Evolutionary conservation across 2,329 filamentous ascomycete genomes (phyloP), one percentile per base, ranked within the genome.

Genomic region (Sclerotinia minor): DNA sequence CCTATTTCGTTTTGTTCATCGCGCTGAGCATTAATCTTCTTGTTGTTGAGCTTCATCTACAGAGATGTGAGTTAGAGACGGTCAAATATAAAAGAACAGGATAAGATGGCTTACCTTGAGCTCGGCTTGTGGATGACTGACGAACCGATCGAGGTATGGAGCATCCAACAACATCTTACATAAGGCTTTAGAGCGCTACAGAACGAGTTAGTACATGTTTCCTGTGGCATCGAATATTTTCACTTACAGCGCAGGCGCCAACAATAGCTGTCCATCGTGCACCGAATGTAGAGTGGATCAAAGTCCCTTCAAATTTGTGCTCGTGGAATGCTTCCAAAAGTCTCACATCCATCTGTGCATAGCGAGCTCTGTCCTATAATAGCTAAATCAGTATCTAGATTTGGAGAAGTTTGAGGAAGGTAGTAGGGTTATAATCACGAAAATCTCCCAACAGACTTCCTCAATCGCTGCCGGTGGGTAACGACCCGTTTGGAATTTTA

Each of bases 111-210:
- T 68, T 73, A 76, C 75, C 41, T 69, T 67, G 3, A 71, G 52
- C 24, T 74, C 71, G 2, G 47, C 52, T 7, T 65, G 32, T 5
- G 75, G 75, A 17, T 69, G 71, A 26, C 73, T 71, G 26, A 73
- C 71, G 21, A 67, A 67, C 2, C 65, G 47, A 5, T 67, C 65
- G 24, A 64, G 54, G 50, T 70, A 74, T 1, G 67, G 29, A 8
- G 72, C 67, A 58, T 75, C 74, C 1, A 75, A 61, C 2, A 74
- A 35, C 47, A 73, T 71, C 52, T 76, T 76, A 50, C 71, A 74
- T 1, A 71, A 52, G 3, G 75, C 74, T 52, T 76, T 76, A 0
- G 59, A 66, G 11, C 44, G 41, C 69, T 70, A n/a, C 13, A 8
- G 21, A 52, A 17, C 21, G 26, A 41, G 15, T 17, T 17, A 35